Base-by-base conservation (phyloP, 1,139 yeast genomes). In the Wickerhamiella infanticola region DNA sequence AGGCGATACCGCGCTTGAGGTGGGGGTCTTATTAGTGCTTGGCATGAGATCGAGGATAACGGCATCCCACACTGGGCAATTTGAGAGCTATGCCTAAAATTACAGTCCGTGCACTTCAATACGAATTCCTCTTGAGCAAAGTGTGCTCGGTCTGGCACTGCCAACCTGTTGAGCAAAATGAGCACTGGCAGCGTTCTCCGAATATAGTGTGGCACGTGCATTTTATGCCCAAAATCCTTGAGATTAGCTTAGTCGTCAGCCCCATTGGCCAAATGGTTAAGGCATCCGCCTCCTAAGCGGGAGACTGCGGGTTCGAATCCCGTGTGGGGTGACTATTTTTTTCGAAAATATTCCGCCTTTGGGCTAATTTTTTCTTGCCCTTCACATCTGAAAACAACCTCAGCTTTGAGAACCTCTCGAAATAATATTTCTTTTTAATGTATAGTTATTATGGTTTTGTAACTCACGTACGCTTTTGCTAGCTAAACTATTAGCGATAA, bases 221-320 rank as follows among this genome's bases (percentile, higher is more conserved):
- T 18, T 18, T 18, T 18, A 38, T 25, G 24, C 40, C 40, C 40
- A 38, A 38, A 38, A 38, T 38, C 33, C 26, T 24, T 25, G 40
- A 11, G 31, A 13, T 38, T 38, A 31, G 40, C 33, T 31, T 9
- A 38, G 40, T 38, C 23, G 40, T 11, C 9, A 39, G 81, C 81
- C 77, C 81, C 77, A 77, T 79, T 80, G 86, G 88, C 88, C 84
- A 77, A 80, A 80, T 80, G 86, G 88, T 50, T 79, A 80, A 80
- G 84, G 88, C 88, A 77, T 79, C 84, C 81, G 85, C 84, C 88
- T 80, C 88, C 86, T 80, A 79, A 80, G 85, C 82, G 81, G 85
- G 74, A 79, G 88, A 80, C 80, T 80, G 85, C 84, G 88, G 86
- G 88, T 80, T 80, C 88, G 86, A 80, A 86, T 80, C 88, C 86